phyloP scores from a whole-genome alignment of 768 basidiomycete species.

The Tulasnella sp. region DNA sequence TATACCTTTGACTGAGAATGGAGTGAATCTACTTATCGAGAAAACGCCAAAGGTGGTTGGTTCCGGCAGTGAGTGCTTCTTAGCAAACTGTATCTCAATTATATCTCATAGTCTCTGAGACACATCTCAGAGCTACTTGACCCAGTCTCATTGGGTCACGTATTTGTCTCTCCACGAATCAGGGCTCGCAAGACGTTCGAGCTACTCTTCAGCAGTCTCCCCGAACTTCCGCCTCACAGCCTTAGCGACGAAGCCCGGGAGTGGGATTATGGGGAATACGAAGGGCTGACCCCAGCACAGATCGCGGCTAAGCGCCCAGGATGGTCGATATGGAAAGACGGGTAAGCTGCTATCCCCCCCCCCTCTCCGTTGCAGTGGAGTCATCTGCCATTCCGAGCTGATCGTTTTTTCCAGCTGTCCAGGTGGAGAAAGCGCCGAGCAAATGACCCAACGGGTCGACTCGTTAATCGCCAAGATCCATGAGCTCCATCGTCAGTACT shows the following conservation, averaged over 20 bases:
- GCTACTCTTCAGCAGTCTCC: conserved; percentile 50
- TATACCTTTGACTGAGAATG: conserved; percentile 72
- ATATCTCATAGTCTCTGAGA: background rate
- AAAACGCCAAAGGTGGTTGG: conserved; percentile 62
- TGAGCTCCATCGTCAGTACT: conserved; percentile 58
- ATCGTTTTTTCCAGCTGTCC: conserved; percentile 70
- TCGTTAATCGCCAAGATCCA: conserved; percentile 60
- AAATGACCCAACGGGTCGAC: conserved; percentile 75
- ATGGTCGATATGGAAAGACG: conserved; percentile 84
- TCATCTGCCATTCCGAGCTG: too few relatives aligned
- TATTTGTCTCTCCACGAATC: conserved; percentile 75
- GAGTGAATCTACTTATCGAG: conserved; percentile 56
- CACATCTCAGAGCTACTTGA: conserved; percentile 53
- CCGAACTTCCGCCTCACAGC: conserved; percentile 39
- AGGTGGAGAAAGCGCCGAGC: conserved; percentile 69
- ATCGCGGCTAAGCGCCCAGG: conserved; percentile 47
- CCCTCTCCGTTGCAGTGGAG: too few relatives aligned
- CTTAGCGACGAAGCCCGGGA: conserved; percentile 60
- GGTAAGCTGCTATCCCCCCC: conserved; percentile 34
- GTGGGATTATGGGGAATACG: conserved; percentile 81
- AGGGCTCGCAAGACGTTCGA: conserved; percentile 82
- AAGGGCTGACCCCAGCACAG: conserved; percentile 70
- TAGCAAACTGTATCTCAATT: background rate
- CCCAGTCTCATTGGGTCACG: conserved; percentile 60
- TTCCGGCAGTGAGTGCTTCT: conserved; percentile 48